A percentile compares a stretch with the other conserved stretches of the same genome.
phyloP scores from a whole-genome alignment of 1,284 basidiomycete genomes.

The Peniophora sp. region DNA sequence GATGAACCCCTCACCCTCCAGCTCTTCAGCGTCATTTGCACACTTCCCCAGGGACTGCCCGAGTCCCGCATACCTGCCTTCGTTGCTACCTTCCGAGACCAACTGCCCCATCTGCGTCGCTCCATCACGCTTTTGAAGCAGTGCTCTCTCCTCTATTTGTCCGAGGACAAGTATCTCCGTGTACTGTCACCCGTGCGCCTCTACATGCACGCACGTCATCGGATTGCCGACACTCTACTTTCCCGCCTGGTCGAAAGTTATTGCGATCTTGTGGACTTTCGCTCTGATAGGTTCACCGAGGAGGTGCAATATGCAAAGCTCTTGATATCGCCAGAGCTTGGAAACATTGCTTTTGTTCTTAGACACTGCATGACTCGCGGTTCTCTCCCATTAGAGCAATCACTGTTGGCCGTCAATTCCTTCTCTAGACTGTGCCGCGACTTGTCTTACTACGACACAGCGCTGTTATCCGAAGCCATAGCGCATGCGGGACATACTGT shows the following conservation, averaged over 20 bases:
- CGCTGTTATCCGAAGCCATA: too few relatives aligned
- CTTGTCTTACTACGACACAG: too few relatives aligned
- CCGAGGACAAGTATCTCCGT: not conserved
- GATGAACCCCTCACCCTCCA: not conserved
- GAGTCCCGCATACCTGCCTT: not conserved
- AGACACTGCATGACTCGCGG: not conserved
- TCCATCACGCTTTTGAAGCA: not conserved
- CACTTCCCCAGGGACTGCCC: not conserved
- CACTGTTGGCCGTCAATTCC: too few relatives aligned
- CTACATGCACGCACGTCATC: not conserved
- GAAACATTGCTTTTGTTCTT: conserved; percentile 1
- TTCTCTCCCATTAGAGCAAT: not conserved
- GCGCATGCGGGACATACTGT: too few relatives aligned
- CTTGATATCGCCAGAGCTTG: conserved; percentile 1
- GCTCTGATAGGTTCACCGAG: not conserved
- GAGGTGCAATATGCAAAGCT: not conserved
- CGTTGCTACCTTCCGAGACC: not conserved
- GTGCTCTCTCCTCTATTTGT: not conserved
- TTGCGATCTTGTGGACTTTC: not conserved
- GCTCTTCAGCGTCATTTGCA: not conserved
- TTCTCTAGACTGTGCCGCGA: too few relatives aligned
- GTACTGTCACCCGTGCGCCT: not conserved
- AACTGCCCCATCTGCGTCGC: not conserved
- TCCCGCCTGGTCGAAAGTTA: not conserved
- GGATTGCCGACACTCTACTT: not conserved